A percentile compares a stretch with the other conserved stretches of the same genome.
These are phyloP conservation scores for Apiotrichum brassicae DNA, from an alignment of 1,284 basidiomycete genomes.

Conservation along the genomic window DNA sequence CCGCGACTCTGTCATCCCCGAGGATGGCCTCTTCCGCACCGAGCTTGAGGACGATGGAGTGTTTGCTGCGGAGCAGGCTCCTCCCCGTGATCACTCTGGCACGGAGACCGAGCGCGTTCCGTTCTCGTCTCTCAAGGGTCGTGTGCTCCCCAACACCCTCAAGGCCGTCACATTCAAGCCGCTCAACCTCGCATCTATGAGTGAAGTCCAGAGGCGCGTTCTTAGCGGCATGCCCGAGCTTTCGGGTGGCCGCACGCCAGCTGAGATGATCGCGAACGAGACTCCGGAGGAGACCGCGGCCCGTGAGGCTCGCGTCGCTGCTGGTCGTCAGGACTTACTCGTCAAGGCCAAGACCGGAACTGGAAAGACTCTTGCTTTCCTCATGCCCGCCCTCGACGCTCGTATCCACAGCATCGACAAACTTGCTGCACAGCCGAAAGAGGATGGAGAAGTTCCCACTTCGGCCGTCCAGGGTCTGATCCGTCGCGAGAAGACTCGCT, in stretches of 20 bases:
- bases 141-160: conserved; percentile 52
- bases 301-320: conserved; percentile 16
- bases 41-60: conserved; percentile 3
- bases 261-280: conserved; percentile 6
- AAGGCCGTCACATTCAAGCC: conserved; percentile 62
- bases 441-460: conserved; percentile 20
- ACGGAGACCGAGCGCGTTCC: conserved; percentile 19
- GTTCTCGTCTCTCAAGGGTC: conserved; percentile 50
- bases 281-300: conserved; percentile 10
- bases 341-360: conserved; percentile 78
- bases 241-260: conserved; percentile 26
- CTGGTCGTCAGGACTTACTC: conserved; percentile 35
- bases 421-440: conserved; percentile 18
- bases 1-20: neutral
- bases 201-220: conserved; percentile 75
- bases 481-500: conserved; percentile 47
- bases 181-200: conserved; percentile 70
- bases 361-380: conserved; percentile 82
- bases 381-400: conserved; percentile 78
- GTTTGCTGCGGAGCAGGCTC: neutral
- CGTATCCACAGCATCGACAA: conserved; percentile 50
- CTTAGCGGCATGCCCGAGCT: conserved; percentile 55
- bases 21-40: conserved; percentile 15
- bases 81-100: neutral
- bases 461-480: neutral